phyloP scores from a whole-genome alignment of 2,329 filamentous ascomycete species.

The Talaromyces sp. region DNA sequence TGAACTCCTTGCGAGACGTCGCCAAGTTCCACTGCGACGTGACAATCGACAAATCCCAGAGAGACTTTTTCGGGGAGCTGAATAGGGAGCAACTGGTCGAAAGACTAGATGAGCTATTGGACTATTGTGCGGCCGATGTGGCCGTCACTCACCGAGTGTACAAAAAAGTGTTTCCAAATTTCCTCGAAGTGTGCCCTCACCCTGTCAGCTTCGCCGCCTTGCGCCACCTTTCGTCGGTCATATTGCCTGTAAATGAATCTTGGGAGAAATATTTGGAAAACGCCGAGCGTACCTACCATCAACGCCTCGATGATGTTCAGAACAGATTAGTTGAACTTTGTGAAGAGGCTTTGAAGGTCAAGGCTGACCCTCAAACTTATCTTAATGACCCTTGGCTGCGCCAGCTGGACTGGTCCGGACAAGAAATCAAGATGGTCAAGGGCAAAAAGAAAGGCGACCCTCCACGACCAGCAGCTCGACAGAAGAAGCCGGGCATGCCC shows the following conservation, averaged over 20 bases:
- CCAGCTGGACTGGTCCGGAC: slow-evolving; percentile 92
- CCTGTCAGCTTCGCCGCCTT: slow-evolving; percentile 95
- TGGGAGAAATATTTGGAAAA: slow-evolving; percentile 83
- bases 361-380: slow-evolving; percentile 63
- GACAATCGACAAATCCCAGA: slow-evolving; percentile 79
- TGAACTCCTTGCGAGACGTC: slow-evolving; percentile 92
- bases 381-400: slow-evolving; percentile 79
- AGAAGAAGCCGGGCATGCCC: slow-evolving; percentile 93
- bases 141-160: slow-evolving; percentile 91
- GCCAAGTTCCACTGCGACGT: slow-evolving; percentile 93
- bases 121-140: slow-evolving; percentile 95
- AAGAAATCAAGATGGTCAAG: slow-evolving; percentile 86
- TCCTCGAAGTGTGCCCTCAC: slow-evolving; percentile 84
- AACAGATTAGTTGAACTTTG: slow-evolving; percentile 67
- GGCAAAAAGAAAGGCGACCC: slow-evolving; percentile 81
- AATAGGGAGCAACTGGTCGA: slow-evolving; percentile 63
- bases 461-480: slow-evolving; percentile 68
- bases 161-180: slow-evolving; percentile 84
- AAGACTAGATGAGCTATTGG: slow-evolving; percentile 74
- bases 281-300: slow-evolving; percentile 77
- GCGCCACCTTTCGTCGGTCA: slow-evolving; percentile 86
- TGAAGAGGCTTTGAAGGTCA: slow-evolving; percentile 69
- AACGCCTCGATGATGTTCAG: slow-evolving; percentile 69
- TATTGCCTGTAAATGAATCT: slow-evolving; percentile 78
- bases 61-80: slow-evolving; percentile 80